These are phyloP conservation scores for Bryum argenteum DNA, from an alignment of 225 moss, liverwort and hornwort species.

Conservation along the genomic window DNA sequence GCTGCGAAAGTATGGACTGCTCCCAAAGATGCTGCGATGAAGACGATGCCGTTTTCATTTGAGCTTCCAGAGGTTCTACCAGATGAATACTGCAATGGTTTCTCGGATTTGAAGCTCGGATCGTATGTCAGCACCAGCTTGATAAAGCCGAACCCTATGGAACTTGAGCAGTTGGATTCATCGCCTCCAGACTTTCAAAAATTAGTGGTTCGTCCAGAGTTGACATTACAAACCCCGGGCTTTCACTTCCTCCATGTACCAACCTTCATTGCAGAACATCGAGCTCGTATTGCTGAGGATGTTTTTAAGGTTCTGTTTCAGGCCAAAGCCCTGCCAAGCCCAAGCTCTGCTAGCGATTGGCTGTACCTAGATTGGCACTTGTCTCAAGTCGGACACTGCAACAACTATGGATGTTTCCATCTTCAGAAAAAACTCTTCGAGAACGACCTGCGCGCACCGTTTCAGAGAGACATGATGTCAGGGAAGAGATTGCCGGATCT, in stretches of 20 bases:
- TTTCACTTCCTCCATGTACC: conserved; percentile 50
- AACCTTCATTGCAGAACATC: conserved; percentile 30
- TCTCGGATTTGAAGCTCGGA: conserved; percentile 28
- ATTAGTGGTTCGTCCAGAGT: conserved; percentile 45
- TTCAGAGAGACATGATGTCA: conserved; percentile 22
- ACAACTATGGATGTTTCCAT: conserved; percentile 51
- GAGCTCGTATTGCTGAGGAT: conserved; percentile 24
- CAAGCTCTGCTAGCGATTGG: conserved; percentile 52
- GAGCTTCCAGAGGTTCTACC: conserved; percentile 51
- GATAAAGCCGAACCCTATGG: conserved; percentile 32
- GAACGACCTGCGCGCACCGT: conserved; percentile 26
- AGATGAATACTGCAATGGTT: conserved; percentile 14
- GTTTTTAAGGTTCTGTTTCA: conserved; percentile 34
- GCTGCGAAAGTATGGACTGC: not conserved
- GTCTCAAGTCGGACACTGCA: conserved; percentile 56
- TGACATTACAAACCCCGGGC: conserved; percentile 46
- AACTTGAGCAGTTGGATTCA: conserved; percentile 38
- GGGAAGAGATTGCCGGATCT: conserved; percentile 26
- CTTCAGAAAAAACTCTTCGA: conserved; percentile 42
- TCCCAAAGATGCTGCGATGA: conserved; percentile 15
- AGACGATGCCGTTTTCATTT: conserved; percentile 16
- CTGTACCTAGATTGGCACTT: conserved; percentile 66
- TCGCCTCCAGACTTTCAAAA: conserved; percentile 32
- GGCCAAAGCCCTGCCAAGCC: conserved; percentile 28
- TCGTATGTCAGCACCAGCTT: conserved; percentile 26